Evolutionary conservation across 768 basidiomycete genomes (phyloP), one percentile per base, ranked within the genome.

Genomic region (Sarcodon sp.): DNA sequence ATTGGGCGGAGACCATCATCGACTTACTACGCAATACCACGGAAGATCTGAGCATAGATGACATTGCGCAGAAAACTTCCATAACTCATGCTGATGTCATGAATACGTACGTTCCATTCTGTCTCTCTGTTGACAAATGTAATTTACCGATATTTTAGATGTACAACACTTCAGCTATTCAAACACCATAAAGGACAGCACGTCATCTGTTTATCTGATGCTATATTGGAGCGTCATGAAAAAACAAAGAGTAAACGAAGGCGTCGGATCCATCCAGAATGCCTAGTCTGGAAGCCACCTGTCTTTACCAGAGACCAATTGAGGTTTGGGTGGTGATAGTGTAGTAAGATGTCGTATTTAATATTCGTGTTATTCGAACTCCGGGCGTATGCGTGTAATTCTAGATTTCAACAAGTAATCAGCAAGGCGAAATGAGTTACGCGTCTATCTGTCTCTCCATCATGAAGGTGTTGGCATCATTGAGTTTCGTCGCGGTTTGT

Each of bases 1-100:
- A 93, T 59, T 99, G 96, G 96, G 86, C 87, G 45, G 93, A 97
- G 64, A 87, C 84, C 45, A 98, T 97, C 58, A 82, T 98, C 57
- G 92, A 97, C 50, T 70, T 92, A 32, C 68, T 99, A 41, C 66
- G 94, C 52, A 77, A 72, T 51, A 73, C 77, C 16, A 68, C 64
- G 12, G 77, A 82, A 47, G 84, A 87, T 46, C 70, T 98, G 47
- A 89, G 85, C 62, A 85, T 99, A 55, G 96, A 99, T 57, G 96
- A 98, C 58, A 93, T 99, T 55, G 93, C 96, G 7, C 87, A 93
- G 65, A 86, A 80, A 68, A 98, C 94, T 3, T 75, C 88, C 12
- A 93, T 99, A 63, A 92, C 90, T 4, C 92, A 94, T 56, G 81
- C 84, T 32, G 96, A 99, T 63, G 82, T 99, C 50, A 91, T 94